A percentile compares a stretch with the other conserved stretches of the same genome.
phyloP scores from a whole-genome alignment of 2,329 filamentous ascomycete genomes.

The Cryphonectria nitschkei region DNA sequence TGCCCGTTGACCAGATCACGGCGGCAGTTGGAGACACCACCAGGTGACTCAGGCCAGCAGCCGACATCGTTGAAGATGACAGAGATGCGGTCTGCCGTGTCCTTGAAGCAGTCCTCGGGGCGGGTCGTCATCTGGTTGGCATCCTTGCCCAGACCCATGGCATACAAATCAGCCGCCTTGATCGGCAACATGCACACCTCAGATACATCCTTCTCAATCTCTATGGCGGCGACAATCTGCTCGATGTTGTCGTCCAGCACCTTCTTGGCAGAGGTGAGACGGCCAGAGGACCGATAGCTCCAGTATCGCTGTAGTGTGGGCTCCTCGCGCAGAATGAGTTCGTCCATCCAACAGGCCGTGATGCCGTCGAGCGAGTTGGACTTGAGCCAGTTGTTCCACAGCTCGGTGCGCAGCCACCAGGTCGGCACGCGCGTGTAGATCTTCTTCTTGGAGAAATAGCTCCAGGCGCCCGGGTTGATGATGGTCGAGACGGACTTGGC shows the following conservation, averaged over 20 bases:
- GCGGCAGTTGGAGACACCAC: conserved; percentile 59
- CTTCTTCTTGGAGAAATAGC: conserved; percentile 33
- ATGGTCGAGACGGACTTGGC: conserved; percentile 32
- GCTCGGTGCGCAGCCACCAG: conserved; percentile 50
- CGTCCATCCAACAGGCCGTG: conserved; percentile 54
- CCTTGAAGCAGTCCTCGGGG: conserved; percentile 47
- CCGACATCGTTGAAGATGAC: conserved; percentile 57
- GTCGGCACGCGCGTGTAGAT: conserved; percentile 46
- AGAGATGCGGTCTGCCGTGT: conserved; percentile 52
- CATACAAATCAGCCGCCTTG: conserved; percentile 44
- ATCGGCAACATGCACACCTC: conserved; percentile 44
- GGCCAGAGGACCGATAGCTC: conserved; percentile 47
- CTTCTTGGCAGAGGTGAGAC: conserved; percentile 46
- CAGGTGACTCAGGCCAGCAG: conserved; percentile 57
- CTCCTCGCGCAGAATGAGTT: conserved; percentile 51
- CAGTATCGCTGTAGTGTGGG: conserved; percentile 50
- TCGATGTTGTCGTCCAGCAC: conserved; percentile 45
- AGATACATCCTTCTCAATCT: conserved; percentile 44
- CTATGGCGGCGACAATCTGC: conserved; percentile 43
- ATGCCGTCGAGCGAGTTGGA: conserved; percentile 50
- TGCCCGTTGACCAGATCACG: conserved; percentile 59
- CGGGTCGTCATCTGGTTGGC: conserved; percentile 45
- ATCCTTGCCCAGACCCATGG: conserved; percentile 47
- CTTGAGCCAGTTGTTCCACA: conserved; percentile 55
- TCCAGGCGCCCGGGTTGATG: conserved; percentile 34